Base-by-base conservation (phyloP, 2,329 filamentous ascomycete species). In the Fusarium pininemorale region DNA sequence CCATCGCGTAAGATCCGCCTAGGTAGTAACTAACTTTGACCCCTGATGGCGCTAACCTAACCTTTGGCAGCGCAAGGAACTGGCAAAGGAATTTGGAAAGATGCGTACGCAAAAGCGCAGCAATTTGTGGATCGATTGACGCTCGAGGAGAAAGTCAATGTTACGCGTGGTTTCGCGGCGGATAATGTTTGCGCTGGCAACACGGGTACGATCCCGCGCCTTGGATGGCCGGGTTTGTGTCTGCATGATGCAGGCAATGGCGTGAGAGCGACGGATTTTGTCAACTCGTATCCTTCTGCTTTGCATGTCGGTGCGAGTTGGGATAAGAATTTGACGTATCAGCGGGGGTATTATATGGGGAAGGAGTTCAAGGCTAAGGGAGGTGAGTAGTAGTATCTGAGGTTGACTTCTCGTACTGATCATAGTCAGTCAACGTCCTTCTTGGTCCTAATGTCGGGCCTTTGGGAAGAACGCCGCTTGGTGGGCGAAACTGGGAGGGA, bases 401-500 rank as follows among this genome's bases (percentile, higher is more conserved):
- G 14, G 3, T 13, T 1, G 1, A 11, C 16, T 11, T 16, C 13
- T 3, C 2, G 26, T 39, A n/a, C 61, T 76, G 7, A 77, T 7
- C 1, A 0, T n/a, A 4, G 3, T 6, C 15, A 80, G 87, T 91
- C 51, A 93, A 94, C 77, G 86, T 94, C 38, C 88, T 90, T 48
- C 86, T 95, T 15, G 93, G 93, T 0, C 93, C 93, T 1, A 87
- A 88, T 14, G 91, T 94, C 50, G 93, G 93, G 0, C 89, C 94
- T 1, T 79, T 95, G 3, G 93, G 93, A 5, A 86, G 92, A 24
- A 92, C 92, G 59, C 92, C 92, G 0, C 85, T 90, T 16, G 93
- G 91, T 7, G 93, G 93, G 2, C 87, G 93, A 37, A 93, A 90
- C 71, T 95, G 93, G 93, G 93, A 95, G 79, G 90, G 90, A 0